Percentiles rank a stretch among this genome's conserved stretches.
Evolutionary conservation across 164 flowering plant species (phyloP).

Genomic region (Piper longum): DNA sequence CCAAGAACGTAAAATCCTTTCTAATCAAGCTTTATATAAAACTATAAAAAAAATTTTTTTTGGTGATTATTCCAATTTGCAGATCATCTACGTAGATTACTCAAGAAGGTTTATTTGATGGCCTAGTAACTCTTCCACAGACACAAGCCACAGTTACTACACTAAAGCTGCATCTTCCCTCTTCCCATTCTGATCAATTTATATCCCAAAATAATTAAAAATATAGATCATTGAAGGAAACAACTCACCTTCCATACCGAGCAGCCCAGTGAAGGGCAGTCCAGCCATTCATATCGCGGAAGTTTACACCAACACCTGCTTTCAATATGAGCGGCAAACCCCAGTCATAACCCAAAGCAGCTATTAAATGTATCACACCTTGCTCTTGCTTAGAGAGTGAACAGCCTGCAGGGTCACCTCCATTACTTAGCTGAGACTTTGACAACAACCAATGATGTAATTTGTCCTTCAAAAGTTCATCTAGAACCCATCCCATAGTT

Average conservation of each 20-base stretch:
- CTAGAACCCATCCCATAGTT: conserved; percentile 53
- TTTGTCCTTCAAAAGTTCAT: conserved; percentile 71
- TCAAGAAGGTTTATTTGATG: too few relatives aligned
- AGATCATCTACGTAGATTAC: too few relatives aligned
- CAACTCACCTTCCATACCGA: conserved; percentile 72
- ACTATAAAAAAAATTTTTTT: not conserved
- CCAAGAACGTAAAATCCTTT: not conserved
- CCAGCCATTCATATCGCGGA: conserved; percentile 90
- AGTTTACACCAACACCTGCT: conserved; percentile 60
- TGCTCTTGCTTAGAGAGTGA: conserved; percentile 80
- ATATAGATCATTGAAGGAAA: too few relatives aligned
- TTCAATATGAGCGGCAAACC: conserved; percentile 58
- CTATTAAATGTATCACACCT: conserved; percentile 80
- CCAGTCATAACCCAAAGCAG: conserved; percentile 95
- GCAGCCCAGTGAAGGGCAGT: conserved; percentile 99
- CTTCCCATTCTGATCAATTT: too few relatives aligned
- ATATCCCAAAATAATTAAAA: too few relatives aligned
- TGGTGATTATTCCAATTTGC: not conserved
- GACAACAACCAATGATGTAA: conserved; percentile 59
- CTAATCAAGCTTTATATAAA: not conserved
- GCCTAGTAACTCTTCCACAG: too few relatives aligned
- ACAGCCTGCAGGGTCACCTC: conserved; percentile 21
- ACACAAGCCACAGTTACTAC: too few relatives aligned
- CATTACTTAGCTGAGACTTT: conserved; percentile 12
- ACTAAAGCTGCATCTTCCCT: too few relatives aligned